phyloP scores from a whole-genome alignment of 208 protist species.

The Wallacemonas sp. region DNA sequence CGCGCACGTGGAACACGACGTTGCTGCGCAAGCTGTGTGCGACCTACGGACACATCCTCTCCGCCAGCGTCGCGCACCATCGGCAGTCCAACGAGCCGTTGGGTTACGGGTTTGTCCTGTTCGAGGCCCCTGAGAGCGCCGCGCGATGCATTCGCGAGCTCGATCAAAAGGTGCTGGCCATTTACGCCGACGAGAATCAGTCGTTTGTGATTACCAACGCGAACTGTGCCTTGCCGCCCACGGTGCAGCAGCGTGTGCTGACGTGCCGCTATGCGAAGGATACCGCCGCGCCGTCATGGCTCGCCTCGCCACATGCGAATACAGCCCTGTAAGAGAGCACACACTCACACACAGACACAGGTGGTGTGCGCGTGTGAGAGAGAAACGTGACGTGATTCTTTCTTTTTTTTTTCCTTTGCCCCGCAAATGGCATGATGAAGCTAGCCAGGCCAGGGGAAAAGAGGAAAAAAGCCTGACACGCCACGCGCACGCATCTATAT shows the following conservation, averaged over 20 bases:
- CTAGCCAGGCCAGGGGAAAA: too few species aligned
- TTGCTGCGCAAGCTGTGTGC: slow-evolving; percentile 54
- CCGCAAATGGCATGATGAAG: too few species aligned
- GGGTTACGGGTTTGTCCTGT: slow-evolving; percentile 76
- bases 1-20: slow-evolving; percentile 62
- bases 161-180: slow-evolving; percentile 18
- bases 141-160: slow-evolving; percentile 40
- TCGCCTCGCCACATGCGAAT: not conserved
- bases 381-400: slow-evolving; percentile 19
- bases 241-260: slow-evolving; percentile 32
- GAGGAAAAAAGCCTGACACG: too few species aligned
- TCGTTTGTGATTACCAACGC: not conserved
- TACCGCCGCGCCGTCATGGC: slow-evolving; percentile 44
- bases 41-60: slow-evolving; percentile 51
- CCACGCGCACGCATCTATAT: too few species aligned
- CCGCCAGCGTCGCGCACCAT: slow-evolving; percentile 62
- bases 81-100: slow-evolving; percentile 44
- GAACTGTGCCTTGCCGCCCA: slow-evolving; percentile 18
- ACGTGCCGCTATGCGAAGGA: slow-evolving; percentile 60
- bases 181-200: not conserved
- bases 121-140: slow-evolving; percentile 43
- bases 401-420: slow-evolving; percentile 11
- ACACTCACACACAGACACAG: not conserved
- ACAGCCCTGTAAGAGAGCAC: not conserved
- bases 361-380: not conserved